Base-by-base conservation (phyloP, 2,329 filamentous ascomycete genomes). In the Aspergillus sp. region DNA sequence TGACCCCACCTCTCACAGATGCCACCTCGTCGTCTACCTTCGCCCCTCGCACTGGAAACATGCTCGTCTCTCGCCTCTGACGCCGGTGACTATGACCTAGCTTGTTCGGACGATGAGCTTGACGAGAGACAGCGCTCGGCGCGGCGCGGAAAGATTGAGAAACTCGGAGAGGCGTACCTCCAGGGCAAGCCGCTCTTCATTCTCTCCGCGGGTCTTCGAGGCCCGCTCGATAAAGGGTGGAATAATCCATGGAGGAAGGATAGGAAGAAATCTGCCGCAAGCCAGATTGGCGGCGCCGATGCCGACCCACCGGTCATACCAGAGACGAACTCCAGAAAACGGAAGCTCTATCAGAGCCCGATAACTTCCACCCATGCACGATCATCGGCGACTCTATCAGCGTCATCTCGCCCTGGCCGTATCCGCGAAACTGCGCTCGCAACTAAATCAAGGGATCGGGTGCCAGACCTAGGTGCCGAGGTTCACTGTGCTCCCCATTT, bases 211-310 rank as follows among this genome's bases (percentile, higher is more conserved):
- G 74, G 75, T 8, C 70, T 83, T 22, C 76, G 71, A 48, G 81
- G 81, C 0, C 81, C 81, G 1, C 79, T 83, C 34, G 74, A 78
- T 4, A 62, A 74, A 25, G 74, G 68, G 28, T 83, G 81, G 81
- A 64, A 66, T 5, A 83, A 83, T 65, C 81, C 81, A 2, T 83
- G 81, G 81, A 73, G 64, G 52, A 76, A 74, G 54, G 60, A 67
- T 3, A 68, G 73, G 50, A 61, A 50, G 7, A 64, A 46, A 17
- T 9, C 30, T 4, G 47, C 22, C 9, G 34, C 22, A 31, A 31
- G 19, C 4, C 28, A 34, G n/a, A 31, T 57, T 34, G 13, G 52
- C 25, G 38, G 51, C 7, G 38, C 31, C 15, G 55, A 52, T 8
- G 34, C 56, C n/a, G 62, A 65, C n/a, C 62, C 66, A 30, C 66